These are phyloP conservation scores for Xerophyta viscosa DNA, from an alignment of 106 monocot species.

Conservation along the genomic window DNA sequence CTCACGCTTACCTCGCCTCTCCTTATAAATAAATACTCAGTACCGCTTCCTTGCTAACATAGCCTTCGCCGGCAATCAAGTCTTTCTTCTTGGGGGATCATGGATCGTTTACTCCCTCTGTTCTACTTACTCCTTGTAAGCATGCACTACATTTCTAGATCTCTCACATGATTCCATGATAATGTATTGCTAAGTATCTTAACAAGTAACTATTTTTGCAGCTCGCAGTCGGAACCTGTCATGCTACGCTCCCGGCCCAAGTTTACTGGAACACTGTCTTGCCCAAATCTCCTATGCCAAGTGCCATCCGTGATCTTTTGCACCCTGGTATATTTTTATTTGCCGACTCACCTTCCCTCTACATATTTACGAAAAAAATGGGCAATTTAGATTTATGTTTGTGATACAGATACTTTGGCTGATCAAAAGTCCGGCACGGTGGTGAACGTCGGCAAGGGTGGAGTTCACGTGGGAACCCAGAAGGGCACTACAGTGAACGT, in stretches of 20 bases:
- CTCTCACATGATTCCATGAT: too few relatives aligned
- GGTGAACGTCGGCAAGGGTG: conserved; percentile 25
- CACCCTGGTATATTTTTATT: conserved; percentile 13
- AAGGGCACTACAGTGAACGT: conserved; percentile 8
- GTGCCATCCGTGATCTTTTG: conserved; percentile 23
- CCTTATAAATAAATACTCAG: too few relatives aligned
- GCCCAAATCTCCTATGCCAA: conserved; percentile 53
- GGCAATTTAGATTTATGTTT: neutral
- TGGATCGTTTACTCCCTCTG: conserved; percentile 19
- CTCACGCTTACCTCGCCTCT: too few relatives aligned
- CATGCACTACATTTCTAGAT: too few relatives aligned
- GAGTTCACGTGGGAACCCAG: conserved; percentile 22
- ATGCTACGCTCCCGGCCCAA: conserved; percentile 26
- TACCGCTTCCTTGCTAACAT: too few relatives aligned
- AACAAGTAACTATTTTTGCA: too few relatives aligned
- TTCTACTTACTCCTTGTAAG: conserved; percentile 25
- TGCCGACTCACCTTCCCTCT: neutral
- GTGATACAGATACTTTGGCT: conserved; percentile 4
- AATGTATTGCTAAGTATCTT: too few relatives aligned
- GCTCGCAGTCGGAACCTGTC: conserved; percentile 18
- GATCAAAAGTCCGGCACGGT: conserved; percentile 12
- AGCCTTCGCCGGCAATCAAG: too few relatives aligned
- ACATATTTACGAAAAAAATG: too few relatives aligned
- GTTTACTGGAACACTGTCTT: conserved; percentile 42
- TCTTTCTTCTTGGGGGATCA: neutral